Base-by-base conservation (phyloP, 345 rosid genomes). In the Aethionema arabicum region DNA sequence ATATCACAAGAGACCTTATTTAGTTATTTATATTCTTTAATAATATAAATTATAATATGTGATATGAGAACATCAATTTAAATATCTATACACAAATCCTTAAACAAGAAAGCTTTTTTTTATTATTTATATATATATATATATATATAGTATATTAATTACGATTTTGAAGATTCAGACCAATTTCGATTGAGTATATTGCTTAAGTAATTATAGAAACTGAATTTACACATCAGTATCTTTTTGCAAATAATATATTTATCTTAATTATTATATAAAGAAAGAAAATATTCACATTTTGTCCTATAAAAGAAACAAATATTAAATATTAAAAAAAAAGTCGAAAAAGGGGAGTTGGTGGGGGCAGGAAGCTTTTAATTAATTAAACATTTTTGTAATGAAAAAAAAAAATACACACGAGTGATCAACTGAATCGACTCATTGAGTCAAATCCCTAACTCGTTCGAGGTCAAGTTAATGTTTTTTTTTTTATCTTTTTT, bases 321-420 rank as follows among this genome's bases (percentile, higher is more conserved):
- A 67, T 40, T 41, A 42, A 32, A 67, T 11, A 50, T 59, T 7
- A 11, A 66, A n/a, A 4, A 36, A 13, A 46, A 35, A 42, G 65
- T 44, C 48, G 59, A 43, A 58, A 64, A 71, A 64, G 66, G 12
- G 39, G 32, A 72, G 75, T 65, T 40, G 70, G 75, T 72, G 70
- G 70, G 66, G 61, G 35, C 53, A 36, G 66, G 58, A 55, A 14
- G 70, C 66, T 65, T 64, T 72, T 59, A 45, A 58, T 58, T 58
- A 59, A 66, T 65, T 56, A 60, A 60, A 68, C 48, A 13, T 2
- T 40, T 13, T 6, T 39, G 31, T 37, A 40, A 40, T 0, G n/a
- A 40, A 40, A 57, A 8, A 16, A 63, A 63, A 63, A n/a, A n/a
- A n/a, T n/a, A 9, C 57, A 70, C 62, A 72, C 75, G 75, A 65